Evolutionary conservation across 2,329 filamentous ascomycete genomes (phyloP).

Genomic region (Colletotrichum liriopes): DNA sequence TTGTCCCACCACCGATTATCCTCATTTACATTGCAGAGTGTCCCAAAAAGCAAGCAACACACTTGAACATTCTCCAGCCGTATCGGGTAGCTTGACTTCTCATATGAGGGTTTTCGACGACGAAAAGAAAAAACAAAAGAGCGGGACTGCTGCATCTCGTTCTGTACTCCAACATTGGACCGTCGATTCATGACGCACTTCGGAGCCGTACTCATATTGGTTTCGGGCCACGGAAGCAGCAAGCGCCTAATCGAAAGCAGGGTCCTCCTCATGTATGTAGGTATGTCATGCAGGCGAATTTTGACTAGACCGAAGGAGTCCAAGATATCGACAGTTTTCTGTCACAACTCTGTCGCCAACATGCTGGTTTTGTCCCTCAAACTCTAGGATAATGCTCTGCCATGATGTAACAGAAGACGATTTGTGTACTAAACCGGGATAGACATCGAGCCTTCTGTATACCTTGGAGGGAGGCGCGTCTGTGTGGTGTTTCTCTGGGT

Average conservation of each 20-base stretch:
- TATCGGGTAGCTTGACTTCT: background rate
- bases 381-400: conserved; percentile 6
- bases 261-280: conserved; percentile 36
- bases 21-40: conserved; percentile 16
- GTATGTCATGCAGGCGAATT: conserved; percentile 39
- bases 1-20: conserved; percentile 7
- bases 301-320: conserved; percentile 25
- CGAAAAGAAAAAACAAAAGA: background rate
- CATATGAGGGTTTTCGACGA: background rate
- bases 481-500: background rate
- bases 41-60: background rate
- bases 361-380: conserved; percentile 5
- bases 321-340: conserved; percentile 1
- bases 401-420: background rate
- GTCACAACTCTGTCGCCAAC: conserved; percentile 3
- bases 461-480: background rate
- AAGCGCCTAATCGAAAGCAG: conserved; percentile 28
- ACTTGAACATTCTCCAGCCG: background rate
- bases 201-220: background rate
- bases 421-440: background rate
- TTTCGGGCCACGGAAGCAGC: conserved; percentile 2
- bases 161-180: conserved; percentile 1
- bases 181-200: conserved; percentile 19
- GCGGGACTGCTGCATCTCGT: conserved; percentile 17
- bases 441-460: background rate